phyloP scores from a whole-genome alignment of 2,329 filamentous ascomycete species.

The Pseudogymnoascus sp. region DNA sequence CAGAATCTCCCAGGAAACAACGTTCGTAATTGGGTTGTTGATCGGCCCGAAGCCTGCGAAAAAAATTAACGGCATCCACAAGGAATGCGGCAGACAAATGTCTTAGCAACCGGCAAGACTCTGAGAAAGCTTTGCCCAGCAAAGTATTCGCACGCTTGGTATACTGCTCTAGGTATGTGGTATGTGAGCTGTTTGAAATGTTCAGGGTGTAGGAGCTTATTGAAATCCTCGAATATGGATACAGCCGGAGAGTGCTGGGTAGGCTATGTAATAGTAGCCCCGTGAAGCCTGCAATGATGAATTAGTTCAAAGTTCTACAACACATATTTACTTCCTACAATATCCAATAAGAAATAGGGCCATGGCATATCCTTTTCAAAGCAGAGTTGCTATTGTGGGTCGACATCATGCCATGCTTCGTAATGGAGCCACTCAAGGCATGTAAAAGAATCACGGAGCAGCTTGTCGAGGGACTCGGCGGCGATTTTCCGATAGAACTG shows the following conservation, averaged over 20 bases:
- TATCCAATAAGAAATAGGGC: slow-evolving; percentile 2
- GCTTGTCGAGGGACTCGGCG: slow-evolving; percentile 12
- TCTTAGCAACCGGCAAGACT: slow-evolving; percentile 16
- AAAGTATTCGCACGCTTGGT: not conserved
- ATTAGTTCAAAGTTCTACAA: slow-evolving; percentile 11
- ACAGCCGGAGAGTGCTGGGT: slow-evolving; percentile 13
- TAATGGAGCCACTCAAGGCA: slow-evolving; percentile 14
- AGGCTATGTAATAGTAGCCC: slow-evolving; percentile 22
- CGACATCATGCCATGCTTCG: slow-evolving; percentile 16
- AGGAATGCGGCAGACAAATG: slow-evolving; percentile 18
- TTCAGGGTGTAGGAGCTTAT: slow-evolving; percentile 11
- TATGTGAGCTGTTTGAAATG: not conserved
- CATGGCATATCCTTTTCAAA: slow-evolving; percentile 15
- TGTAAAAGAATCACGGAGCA: slow-evolving; percentile 14
- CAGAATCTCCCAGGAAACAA: slow-evolving; percentile 18
- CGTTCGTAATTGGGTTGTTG: not conserved
- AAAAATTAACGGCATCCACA: slow-evolving; percentile 18
- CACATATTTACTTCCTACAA: not conserved
- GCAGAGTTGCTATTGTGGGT: slow-evolving; percentile 14
- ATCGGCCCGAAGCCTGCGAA: slow-evolving; percentile 2
- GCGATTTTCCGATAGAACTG: slow-evolving; percentile 18
- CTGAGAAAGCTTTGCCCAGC: slow-evolving; percentile 14
- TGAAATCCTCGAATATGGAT: slow-evolving; percentile 15
- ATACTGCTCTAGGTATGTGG: not conserved
- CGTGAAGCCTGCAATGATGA: slow-evolving; percentile 11